Base-by-base conservation (phyloP, 2,329 filamentous ascomycete species). In the Amesomyces nigricolor region DNA sequence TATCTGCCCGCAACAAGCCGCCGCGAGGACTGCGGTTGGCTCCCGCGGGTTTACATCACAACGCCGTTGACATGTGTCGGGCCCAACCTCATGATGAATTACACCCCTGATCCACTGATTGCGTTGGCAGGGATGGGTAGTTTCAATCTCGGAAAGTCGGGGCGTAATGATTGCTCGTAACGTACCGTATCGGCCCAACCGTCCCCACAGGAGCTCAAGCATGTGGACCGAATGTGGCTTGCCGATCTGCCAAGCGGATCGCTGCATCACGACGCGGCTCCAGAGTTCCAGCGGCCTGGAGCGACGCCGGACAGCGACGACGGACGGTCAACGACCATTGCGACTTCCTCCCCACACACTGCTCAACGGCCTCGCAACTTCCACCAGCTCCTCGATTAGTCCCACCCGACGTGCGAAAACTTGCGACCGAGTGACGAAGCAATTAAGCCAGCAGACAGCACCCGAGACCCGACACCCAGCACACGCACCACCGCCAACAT, bases 401-500 rank as follows among this genome's bases (percentile, higher is more conserved):
- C 22, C 22, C 22, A 26, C 22, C 22, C 22, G 22, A 26, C 22
- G 22, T 26, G 22, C 22, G 22, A 26, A 26, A 26, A 26, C 22
- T 26, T 26, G 22, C 22, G 22, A 26, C 4, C 38, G 5, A 40
- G 11, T 29, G n/a, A 17, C 40, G 38, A 39, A 39, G 38, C n/a
- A 42, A 4, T 10, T 9, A 42, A 9, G 38, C 10, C 11, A 39
- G 6, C 16, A n/a, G 6, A 10, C n/a, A 5, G 9, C 32, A 45
- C 45, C 45, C 38, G 32, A 17, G 22, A 30, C 16, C 11, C 48
- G 22, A 47, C 49, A 45, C 44, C 32, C 55, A 37, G 16, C 22
- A 47, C 40, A 19, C 17, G 3, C 17, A 19, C 19, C 47, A 32
- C 47, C 40, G 37, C 43, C 49, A 53, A 32, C 53, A 88, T 89